phyloP scores from a whole-genome alignment of 805 yeast genomes.

The Metschnikowia kofuensis region DNA sequence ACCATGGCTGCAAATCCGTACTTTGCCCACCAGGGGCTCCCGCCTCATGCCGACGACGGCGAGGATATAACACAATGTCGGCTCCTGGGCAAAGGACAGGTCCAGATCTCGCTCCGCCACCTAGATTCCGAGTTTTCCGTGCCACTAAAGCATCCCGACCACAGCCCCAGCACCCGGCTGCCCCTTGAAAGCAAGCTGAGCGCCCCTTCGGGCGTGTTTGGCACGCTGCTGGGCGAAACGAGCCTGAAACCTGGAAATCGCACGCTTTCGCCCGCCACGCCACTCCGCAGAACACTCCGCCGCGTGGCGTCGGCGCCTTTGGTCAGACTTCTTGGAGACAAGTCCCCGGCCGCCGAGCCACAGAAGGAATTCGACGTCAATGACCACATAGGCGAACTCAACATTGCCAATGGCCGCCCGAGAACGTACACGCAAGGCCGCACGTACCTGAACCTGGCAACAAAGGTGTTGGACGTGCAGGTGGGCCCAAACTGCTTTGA shows the following conservation, averaged over 20 bases:
- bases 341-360: constrained; percentile 11
- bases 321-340: constrained; percentile 35
- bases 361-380: constrained; percentile 44
- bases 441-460: constrained; percentile 71
- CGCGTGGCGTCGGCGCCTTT: constrained; percentile 87
- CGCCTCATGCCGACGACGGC: constrained; percentile 43
- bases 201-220: not conserved
- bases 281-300: constrained; percentile 47
- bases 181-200: constrained; percentile 1
- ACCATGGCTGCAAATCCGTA: constrained; percentile 43
- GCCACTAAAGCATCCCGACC: constrained; percentile 1
- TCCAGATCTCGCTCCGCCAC: constrained; percentile 38
- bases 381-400: constrained; percentile 45
- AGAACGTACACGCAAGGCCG: constrained; percentile 46
- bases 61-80: constrained; percentile 8
- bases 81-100: constrained; percentile 16
- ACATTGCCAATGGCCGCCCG: constrained; percentile 31
- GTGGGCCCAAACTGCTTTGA: constrained; percentile 88
- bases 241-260: not conserved
- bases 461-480: constrained; percentile 69
- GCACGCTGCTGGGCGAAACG: not conserved
- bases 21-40: constrained; percentile 57
- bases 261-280: constrained; percentile 14
- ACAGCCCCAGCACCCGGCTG: not conserved
- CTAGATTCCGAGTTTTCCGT: constrained; percentile 23